These are phyloP conservation scores for Colletotrichum eleusines DNA, from an alignment of 2,329 filamentous ascomycete genomes.

Conservation along the genomic window DNA sequence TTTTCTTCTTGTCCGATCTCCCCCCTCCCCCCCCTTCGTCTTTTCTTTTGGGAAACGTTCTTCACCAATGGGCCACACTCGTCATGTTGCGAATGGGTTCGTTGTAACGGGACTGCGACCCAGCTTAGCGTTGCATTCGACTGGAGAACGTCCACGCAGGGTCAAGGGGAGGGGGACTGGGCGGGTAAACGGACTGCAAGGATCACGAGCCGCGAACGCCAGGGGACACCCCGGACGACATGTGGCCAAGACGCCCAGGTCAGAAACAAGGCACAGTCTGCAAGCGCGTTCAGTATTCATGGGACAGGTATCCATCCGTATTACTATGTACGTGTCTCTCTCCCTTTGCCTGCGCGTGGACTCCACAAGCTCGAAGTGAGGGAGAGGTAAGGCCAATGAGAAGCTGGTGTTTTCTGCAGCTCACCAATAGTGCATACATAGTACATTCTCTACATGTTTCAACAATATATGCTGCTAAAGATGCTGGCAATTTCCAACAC, in stretches of 20 bases:
- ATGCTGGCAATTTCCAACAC: no score
- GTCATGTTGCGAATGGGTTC: slow-evolving; percentile 23
- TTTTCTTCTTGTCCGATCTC: slow-evolving; percentile 10
- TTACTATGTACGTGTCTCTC: no score
- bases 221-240: slow-evolving; percentile 16
- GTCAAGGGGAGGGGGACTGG: slow-evolving; percentile 7
- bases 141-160: slow-evolving; percentile 3
- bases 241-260: not conserved
- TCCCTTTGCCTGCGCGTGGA: no score
- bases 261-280: slow-evolving; percentile 10
- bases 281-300: no score
- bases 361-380: no score
- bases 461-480: no score
- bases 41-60: slow-evolving; percentile 12
- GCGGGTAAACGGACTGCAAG: not conserved
- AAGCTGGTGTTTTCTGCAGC: no score
- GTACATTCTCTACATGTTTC: no score
- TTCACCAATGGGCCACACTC: slow-evolving; percentile 10
- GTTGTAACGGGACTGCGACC: not conserved
- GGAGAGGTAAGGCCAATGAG: no score
- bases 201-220: slow-evolving; percentile 22
- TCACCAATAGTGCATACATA: no score
- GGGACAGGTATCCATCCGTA: no score
- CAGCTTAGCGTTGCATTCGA: slow-evolving; percentile 18
- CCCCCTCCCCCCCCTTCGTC: not conserved